Evolutionary conservation across 148 eudicot species (phyloP), one percentile per base, ranked within the genome.

Genomic region (Amaranthus palmeri): DNA sequence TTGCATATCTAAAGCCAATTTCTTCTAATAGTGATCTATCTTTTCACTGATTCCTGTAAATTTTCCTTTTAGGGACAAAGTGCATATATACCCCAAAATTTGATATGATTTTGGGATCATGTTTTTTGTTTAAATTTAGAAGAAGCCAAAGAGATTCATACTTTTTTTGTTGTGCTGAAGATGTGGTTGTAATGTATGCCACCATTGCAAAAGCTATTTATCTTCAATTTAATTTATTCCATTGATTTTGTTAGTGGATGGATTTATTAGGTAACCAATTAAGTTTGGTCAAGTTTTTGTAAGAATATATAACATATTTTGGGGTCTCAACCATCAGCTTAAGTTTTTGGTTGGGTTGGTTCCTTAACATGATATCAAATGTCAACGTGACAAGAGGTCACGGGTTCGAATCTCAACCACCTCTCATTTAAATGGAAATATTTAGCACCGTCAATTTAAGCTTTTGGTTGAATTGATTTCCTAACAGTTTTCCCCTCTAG

Each of bases 61-160:
- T 42, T 61, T 61, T 61, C 55, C 0, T 8, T 74, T 7, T 57
- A 48, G 65, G 67, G 66, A 57, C 69, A 46, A 49, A 50, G 25
- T 48, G 68, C 14, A 65, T 65, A 65, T 65, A 65, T 65, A 18
- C 69, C 49, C 43, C 8, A 15, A 65, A 48, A 25, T 11, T 14
- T 58, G 74, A 55, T 49, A 11, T 12, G 54, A 71, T 43, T 42
- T 70, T 11, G 14, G 47, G 10, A 42, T 4, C 2, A 17, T 12
- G 2, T 58, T 10, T 43, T 40, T 10, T 0, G 8, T 45, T 56
- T 3, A 0, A 45, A 50, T 40, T 57, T 40, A 12, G 18, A 55
- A 56, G 41, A 15, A 70, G 11, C 54, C 12, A 14, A 25, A 17
- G 3, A 56, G 62, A 48, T 71, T 51, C 67, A 25, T 8, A 14